These are phyloP conservation scores for Theobroma grandiflorum DNA, from an alignment of 441 rosid species.

Conservation along the genomic window DNA sequence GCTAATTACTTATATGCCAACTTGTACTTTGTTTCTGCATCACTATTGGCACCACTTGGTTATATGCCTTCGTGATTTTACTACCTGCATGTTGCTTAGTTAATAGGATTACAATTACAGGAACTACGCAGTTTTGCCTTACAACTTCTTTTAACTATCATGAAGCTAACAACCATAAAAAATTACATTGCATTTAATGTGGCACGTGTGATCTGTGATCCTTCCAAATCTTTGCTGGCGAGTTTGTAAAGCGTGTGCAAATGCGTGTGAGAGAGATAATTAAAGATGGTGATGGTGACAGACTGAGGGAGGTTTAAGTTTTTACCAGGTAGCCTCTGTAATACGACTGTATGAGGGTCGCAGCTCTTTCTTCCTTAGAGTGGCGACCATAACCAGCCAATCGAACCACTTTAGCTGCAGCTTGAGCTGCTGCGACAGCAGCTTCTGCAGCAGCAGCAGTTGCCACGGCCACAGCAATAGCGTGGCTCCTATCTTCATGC, in stretches of 20 bases:
- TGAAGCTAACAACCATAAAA: neutral
- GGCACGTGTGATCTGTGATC: neutral
- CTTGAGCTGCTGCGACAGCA: constrained; percentile 92
- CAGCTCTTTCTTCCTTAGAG: constrained; percentile 81
- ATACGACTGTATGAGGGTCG: constrained; percentile 76
- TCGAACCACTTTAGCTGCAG: constrained; percentile 93
- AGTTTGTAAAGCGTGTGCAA: neutral
- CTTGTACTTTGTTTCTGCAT: too few species aligned
- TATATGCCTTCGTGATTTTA: too few species aligned
- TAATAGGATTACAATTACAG: too few species aligned
- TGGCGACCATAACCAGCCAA: constrained; percentile 83
- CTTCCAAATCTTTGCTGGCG: neutral
- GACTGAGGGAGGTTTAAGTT: neutral
- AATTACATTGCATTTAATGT: neutral
- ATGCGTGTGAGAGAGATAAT: neutral
- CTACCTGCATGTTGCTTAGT: too few species aligned
- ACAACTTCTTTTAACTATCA: neutral
- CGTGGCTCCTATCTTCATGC: constrained; percentile 73
- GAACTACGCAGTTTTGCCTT: too few species aligned
- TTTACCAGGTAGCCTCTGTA: constrained; percentile 92
- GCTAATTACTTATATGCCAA: too few species aligned
- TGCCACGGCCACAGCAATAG: constrained; percentile 87
- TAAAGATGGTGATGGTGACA: neutral
- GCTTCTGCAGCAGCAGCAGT: constrained; percentile 97
- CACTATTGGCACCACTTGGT: neutral